A percentile compares a stretch with the other conserved stretches of the same genome.
Conservation (phyloP, 768 basidiomycete species). For the Peribolospora baueri region DNA sequence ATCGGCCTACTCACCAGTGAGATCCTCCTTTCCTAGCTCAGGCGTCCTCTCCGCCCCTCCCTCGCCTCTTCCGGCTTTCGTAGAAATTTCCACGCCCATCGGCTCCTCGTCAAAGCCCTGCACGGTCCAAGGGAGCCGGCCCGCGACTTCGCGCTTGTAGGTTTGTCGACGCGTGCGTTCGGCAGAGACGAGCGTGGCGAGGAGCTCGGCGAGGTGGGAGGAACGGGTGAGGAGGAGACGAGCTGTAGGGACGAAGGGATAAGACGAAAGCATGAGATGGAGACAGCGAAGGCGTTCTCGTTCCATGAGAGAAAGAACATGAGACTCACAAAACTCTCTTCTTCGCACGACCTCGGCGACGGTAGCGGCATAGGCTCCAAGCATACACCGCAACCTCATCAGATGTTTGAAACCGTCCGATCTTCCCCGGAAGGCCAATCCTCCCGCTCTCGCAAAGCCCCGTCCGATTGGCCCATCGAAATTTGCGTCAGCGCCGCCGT, state of each 20-base stretch:
- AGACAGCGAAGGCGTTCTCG: background rate
- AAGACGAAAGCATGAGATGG: background rate
- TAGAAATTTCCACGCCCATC: slow-evolving; percentile 37
- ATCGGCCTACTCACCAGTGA: no score
- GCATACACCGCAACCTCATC: slow-evolving; percentile 59
- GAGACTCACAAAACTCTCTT: slow-evolving; percentile 53
- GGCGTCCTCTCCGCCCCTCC: slow-evolving; percentile 27
- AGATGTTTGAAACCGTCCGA: slow-evolving; percentile 71
- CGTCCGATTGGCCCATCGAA: no score
- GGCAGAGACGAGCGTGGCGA: slow-evolving; percentile 55
- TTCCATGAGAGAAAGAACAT: background rate
- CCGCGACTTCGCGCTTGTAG: slow-evolving; percentile 62
- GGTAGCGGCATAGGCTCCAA: slow-evolving; percentile 78
- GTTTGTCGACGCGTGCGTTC: slow-evolving; percentile 63
- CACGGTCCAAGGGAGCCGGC: slow-evolving; percentile 66
- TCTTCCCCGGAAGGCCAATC: slow-evolving; percentile 2
- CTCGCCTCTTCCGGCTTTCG: slow-evolving; percentile 22
- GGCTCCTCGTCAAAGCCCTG: slow-evolving; percentile 28
- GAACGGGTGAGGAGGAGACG: slow-evolving; percentile 55
- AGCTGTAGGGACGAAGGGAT: background rate
- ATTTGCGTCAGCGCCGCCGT: background rate
- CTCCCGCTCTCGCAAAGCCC: no score
- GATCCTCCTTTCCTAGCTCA: no score
- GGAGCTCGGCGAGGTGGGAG: slow-evolving; percentile 53
- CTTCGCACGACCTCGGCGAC: slow-evolving; percentile 73